Evolutionary conservation across 78 protist genomes (phyloP).

Genomic region (Dictyostelium firmibasis): DNA sequence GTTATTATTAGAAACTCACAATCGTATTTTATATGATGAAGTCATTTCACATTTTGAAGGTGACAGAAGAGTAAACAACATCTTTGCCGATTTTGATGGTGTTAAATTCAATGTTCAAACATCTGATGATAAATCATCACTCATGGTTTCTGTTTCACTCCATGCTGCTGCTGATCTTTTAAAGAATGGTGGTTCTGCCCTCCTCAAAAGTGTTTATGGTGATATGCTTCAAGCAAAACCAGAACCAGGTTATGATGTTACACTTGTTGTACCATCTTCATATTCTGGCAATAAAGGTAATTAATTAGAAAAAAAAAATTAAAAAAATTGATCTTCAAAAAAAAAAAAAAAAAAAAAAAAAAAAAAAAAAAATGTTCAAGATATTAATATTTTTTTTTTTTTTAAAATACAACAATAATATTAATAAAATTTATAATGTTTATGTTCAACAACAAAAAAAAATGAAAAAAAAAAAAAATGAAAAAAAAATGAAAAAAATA

Average conservation of each 20-base stretch:
- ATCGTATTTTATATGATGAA: slow-evolving; percentile 61
- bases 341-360: neutral
- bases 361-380: too few relatives aligned
- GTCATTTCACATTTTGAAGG: slow-evolving; percentile 24
- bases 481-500: too few relatives aligned
- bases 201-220: slow-evolving; percentile 74
- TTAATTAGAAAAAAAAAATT: too few relatives aligned
- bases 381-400: too few relatives aligned
- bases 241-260: slow-evolving; percentile 80
- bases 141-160: slow-evolving; percentile 53
- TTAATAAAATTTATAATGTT: neutral
- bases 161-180: slow-evolving; percentile 64
- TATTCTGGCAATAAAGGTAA: slow-evolving; percentile 61
- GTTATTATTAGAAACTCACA: slow-evolving; percentile 54
- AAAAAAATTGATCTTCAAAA: too few relatives aligned
- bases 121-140: slow-evolving; percentile 15
- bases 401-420: neutral
- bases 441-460: neutral
- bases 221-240: slow-evolving; percentile 44
- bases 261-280: slow-evolving; percentile 30
- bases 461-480: neutral
- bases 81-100: slow-evolving; percentile 89
- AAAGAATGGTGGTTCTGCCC: slow-evolving; percentile 52
- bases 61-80: slow-evolving; percentile 29
- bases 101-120: slow-evolving; percentile 77